Evolutionary conservation across 2,329 filamentous ascomycete genomes (phyloP), one percentile per base, ranked within the genome.

Genomic region (Neofusicoccum sp.): DNA sequence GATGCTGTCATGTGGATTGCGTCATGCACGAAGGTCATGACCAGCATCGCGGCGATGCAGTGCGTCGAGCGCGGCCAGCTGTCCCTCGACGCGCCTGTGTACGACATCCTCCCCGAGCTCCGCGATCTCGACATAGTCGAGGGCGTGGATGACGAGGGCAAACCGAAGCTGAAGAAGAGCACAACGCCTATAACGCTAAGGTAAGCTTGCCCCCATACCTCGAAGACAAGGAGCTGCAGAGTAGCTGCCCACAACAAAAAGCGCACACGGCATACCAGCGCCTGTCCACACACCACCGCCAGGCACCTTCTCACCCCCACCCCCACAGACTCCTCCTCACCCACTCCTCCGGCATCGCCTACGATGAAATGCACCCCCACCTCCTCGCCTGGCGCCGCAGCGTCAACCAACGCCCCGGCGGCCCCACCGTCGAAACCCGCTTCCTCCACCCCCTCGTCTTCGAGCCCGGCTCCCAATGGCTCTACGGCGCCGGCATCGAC

Each of bases 11-110:
- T 75, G 70, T 76, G 73, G 73, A 67, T 75, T 12, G 73, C 73
- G 6, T 74, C 71, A 3, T 75, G 72, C 66, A 75, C 71, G n/a
- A 76, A 76, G 62, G 68, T 76, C 16, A 68, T 76, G 65, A 73
- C 72, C 1, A 67, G 68, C 0, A 68, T 76, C 34, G 69, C 66
- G 40, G 66, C 64, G 3, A 63, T 75, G 63, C 70, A 76, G 48
- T 68, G 71, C 40, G 71, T 76, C 0, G 74, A 76, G 43, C 66
- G 66, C 28, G 72, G 71, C 3, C 65, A 69, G 3, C 48, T 74
- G 11, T 62, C 62, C 1, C 68, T 76, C 0, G 70, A 75, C 49
- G 70, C 69, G 6, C 69, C 72, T 0, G 63, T 75, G 1, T 72
- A 71, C 65, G 60, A 58, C 2, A 62, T 68, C n/a, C 65, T 75